Base-by-base conservation (phyloP, 208 protist species). In the Wallacemonas collosoma region DNA sequence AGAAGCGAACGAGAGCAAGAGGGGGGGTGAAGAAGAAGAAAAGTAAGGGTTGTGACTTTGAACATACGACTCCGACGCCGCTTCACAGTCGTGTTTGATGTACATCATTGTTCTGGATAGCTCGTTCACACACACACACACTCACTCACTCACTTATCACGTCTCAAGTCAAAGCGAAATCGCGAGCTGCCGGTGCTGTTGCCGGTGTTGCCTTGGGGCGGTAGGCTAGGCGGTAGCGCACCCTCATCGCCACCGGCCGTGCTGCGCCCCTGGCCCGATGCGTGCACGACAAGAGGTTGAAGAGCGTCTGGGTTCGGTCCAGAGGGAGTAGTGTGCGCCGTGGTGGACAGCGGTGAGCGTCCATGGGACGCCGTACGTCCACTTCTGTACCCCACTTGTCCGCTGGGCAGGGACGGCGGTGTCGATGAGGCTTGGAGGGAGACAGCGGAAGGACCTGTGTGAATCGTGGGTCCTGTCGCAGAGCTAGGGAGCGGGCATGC, bases 251-350 rank as follows among this genome's bases (percentile, higher is more conserved):
- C 41, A 17, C 12, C 41, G 5, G 40, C 26, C 26, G 26, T 26
- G 26, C 26, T 26, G 26, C 26, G 26, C 26, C 26, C 26, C 26
- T 26, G 26, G 41, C 43, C 60, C 64, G 1, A 5, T 35, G 68
- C 69, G 44, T 68, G 69, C 54, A 78, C 58, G 36, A 76, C 63
- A 8, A 82, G 77, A 2, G 77, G 77, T 8, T 67, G 41, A 26
- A 82, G 69, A 9, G 40, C 3, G 4, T 48, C 41, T 14, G 68
- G 54, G 40, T 68, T 64, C 35, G 61, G 40, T 7, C 72, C 15
- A 9, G 6, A 11, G 47, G 36, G 60, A 7, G 60, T 41, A 0
- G 60, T 65, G 15, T 41, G 60, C 9, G 60, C 41, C 26, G 26
- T 26, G 26, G 26, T 26, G 26, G 26, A 26, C 26, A 26, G 26